A percentile compares a stretch with the other conserved stretches of the same genome.
Evolutionary conservation across 129 eudicot genomes (phyloP).

Genomic region (Chrysanthemum seticuspe): DNA sequence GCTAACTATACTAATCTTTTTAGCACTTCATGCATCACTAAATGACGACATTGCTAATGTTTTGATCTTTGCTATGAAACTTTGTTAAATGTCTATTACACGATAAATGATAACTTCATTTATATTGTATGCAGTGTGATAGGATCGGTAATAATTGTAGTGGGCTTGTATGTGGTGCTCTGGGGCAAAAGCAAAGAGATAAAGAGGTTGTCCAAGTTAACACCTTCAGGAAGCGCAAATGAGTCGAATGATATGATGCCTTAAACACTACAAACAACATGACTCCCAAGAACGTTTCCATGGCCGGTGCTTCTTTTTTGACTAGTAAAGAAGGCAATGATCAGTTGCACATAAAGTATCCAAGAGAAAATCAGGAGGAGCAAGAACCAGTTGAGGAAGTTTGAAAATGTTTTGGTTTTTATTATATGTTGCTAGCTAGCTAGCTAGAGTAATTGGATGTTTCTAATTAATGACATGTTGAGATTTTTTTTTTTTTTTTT

Average conservation of each 20-base stretch:
- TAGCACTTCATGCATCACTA: background rate
- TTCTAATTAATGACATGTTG: too few relatives aligned
- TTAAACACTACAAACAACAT: background rate
- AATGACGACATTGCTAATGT: background rate
- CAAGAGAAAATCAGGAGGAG: background rate
- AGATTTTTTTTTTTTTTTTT: too few relatives aligned
- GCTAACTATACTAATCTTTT: background rate
- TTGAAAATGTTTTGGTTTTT: background rate
- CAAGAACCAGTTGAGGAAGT: background rate
- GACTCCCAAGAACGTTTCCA: background rate
- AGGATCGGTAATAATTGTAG: slow-evolving; percentile 44
- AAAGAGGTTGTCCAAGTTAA: slow-evolving; percentile 20
- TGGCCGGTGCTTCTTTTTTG: background rate
- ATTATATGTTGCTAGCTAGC: background rate
- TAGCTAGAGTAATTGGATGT: too few relatives aligned
- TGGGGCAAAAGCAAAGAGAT: slow-evolving; percentile 65
- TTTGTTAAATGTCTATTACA: background rate
- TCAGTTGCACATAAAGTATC: background rate
- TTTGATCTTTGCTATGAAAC: background rate
- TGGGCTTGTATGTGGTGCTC: slow-evolving; percentile 55
- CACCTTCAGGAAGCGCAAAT: slow-evolving; percentile 20
- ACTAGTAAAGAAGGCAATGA: slow-evolving; percentile 7
- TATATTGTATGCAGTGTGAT: slow-evolving; percentile 35
- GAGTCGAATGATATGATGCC: slow-evolving; percentile 10
- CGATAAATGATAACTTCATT: background rate